These are phyloP conservation scores for Diaporthe helianthi DNA, from an alignment of 2,329 filamentous ascomycete genomes.

Conservation along the genomic window DNA sequence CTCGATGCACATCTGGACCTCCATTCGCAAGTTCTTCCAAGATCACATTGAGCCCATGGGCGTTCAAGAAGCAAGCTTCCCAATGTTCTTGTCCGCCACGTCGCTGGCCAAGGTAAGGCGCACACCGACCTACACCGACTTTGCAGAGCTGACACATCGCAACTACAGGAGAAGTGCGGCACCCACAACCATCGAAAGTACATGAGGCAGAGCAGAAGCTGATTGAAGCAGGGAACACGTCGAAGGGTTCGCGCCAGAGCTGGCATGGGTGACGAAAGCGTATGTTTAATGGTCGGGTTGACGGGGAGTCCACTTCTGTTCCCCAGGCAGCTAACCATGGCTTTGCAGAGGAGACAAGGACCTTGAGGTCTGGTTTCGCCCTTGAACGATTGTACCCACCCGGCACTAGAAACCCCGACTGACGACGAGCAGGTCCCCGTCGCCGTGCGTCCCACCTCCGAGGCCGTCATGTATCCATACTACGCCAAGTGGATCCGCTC, in stretches of 20 bases:
- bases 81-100: conserved; percentile 92
- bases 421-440: conserved; percentile 58
- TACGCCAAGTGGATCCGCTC: conserved; percentile 97
- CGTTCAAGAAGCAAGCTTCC: conserved; percentile 95
- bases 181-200: background rate
- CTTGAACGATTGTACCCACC: background rate
- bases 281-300: conserved; percentile 50
- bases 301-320: conserved; percentile 2
- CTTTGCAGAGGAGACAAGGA: conserved; percentile 80
- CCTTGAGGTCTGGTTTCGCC: conserved; percentile 63
- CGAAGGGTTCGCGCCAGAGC: conserved; percentile 95
- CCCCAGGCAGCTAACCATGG: conserved; percentile 37
- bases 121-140: too few relatives aligned
- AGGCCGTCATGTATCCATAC: conserved; percentile 92
- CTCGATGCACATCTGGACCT: conserved; percentile 70
- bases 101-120: conserved; percentile 84
- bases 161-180: conserved; percentile 14
- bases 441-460: conserved; percentile 72
- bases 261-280: conserved; percentile 88
- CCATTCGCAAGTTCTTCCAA: conserved; percentile 72
- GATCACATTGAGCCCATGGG: conserved; percentile 86
- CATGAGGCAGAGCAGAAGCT: background rate
- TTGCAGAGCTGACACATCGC: background rate
- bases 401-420: background rate
- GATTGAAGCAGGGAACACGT: conserved; percentile 71